These are phyloP conservation scores for Eucalyptus pauciflora DNA, from an alignment of 345 rosid genomes.

Conservation along the genomic window DNA sequence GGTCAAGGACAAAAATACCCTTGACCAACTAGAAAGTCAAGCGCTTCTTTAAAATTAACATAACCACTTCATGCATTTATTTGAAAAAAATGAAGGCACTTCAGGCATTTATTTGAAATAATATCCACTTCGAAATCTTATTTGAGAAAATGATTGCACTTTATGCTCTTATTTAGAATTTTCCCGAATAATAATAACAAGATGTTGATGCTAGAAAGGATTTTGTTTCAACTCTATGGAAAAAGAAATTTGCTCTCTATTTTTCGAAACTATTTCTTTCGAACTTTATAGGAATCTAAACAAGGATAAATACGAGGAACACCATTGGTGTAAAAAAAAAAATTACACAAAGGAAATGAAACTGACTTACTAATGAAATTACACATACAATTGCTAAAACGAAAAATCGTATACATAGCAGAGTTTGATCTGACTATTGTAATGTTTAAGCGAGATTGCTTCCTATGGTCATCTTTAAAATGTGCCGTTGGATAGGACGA, in stretches of 20 bases:
- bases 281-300: neutral
- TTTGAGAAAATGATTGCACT: too few species aligned
- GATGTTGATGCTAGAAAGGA: neutral
- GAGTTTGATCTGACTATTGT: neutral
- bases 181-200: neutral
- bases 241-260: neutral
- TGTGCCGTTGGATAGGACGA: too few species aligned
- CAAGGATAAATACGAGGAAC: neutral
- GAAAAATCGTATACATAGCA: neutral
- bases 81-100: too few species aligned
- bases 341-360: neutral
- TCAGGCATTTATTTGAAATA: accelerated
- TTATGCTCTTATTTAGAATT: too few species aligned
- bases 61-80: too few species aligned
- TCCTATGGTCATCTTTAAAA: neutral
- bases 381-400: neutral
- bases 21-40: too few species aligned
- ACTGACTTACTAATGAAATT: neutral
- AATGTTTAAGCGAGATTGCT: neutral
- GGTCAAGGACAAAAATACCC: too few species aligned
- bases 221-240: neutral
- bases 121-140: too few species aligned
- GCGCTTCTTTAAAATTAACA: too few species aligned
- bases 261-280: neutral
- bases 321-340: neutral